Evolutionary conservation across 2,329 filamentous ascomycete species (phyloP).

Genomic region (Xylariaceae sp.): DNA sequence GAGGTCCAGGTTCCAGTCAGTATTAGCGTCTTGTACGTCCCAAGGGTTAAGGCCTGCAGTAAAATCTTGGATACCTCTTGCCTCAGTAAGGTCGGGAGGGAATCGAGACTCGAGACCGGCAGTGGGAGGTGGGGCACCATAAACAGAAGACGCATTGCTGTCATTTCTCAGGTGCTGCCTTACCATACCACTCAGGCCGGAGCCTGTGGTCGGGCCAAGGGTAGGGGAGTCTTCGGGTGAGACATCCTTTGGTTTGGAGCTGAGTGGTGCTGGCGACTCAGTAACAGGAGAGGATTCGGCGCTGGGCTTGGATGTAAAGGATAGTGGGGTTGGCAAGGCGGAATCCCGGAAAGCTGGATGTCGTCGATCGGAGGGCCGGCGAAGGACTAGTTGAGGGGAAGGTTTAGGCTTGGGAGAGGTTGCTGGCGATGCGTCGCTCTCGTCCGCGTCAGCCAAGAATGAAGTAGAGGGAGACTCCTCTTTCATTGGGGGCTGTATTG

Average conservation of each 20-base stretch:
- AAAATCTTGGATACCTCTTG: conserved; percentile 26
- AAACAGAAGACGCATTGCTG: conserved; percentile 79
- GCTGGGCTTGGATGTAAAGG: conserved; percentile 25
- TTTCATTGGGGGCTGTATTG: conserved; percentile 26
- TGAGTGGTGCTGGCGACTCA: conserved; percentile 18
- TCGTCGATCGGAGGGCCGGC: conserved; percentile 48
- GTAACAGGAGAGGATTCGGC: conserved; percentile 26
- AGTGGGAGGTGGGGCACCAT: conserved; percentile 45
- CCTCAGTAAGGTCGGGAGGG: conserved; percentile 29
- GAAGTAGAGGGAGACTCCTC: conserved; percentile 33
- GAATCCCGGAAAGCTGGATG: conserved; percentile 51
- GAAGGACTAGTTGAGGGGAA: conserved; percentile 34
- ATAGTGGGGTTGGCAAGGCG: conserved; percentile 39
- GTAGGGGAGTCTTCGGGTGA: conserved; percentile 69
- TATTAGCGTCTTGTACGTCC: conserved; percentile 31
- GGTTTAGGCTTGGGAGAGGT: conserved; percentile 16
- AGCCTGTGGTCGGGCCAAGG: conserved; percentile 54
- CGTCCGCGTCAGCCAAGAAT: conserved; percentile 41
- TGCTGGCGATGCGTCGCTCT: conserved; percentile 29
- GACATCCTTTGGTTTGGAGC: conserved; percentile 15
- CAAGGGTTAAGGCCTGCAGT: conserved; percentile 39
- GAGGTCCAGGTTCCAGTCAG: conserved; percentile 23
- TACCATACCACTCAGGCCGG: conserved; percentile 75
- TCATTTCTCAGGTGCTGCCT: conserved; percentile 77
- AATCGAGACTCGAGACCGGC: conserved; percentile 35